Evolutionary conservation across 805 yeast species (phyloP).

Genomic region (Maudiozyma serrabonitensis): DNA sequence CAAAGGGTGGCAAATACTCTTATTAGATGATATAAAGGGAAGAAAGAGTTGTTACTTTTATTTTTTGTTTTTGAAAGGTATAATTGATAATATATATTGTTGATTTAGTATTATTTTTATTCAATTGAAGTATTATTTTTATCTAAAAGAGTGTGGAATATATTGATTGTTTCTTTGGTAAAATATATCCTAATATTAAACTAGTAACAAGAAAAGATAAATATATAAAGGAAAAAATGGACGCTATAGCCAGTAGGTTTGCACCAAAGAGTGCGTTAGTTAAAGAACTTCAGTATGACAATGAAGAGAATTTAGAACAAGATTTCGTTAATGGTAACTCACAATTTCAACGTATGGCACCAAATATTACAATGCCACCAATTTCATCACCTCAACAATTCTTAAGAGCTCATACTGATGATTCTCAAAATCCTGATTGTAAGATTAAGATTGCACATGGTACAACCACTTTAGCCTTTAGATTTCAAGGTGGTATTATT

Average conservation of each 20-base stretch:
- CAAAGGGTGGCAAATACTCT: background rate
- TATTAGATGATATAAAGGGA: background rate
- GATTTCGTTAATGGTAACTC: conserved; percentile 29
- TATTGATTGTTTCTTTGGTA: no score
- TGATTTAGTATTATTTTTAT: no score
- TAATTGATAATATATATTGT: no score
- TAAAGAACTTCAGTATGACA: conserved; percentile 22
- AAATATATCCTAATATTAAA: no score
- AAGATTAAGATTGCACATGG: conserved; percentile 96
- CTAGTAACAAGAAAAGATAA: background rate
- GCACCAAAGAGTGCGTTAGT: conserved; percentile 15
- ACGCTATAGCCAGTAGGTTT: conserved; percentile 27
- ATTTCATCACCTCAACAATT: conserved; percentile 84
- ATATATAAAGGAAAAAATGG: conserved; percentile 13
- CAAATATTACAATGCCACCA: conserved; percentile 67
- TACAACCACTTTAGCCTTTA: conserved; percentile 94
- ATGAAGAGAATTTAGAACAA: conserved; percentile 25
- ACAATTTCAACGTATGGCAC: conserved; percentile 34
- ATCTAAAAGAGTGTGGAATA: no score
- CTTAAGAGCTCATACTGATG: conserved; percentile 96
- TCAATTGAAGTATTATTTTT: no score
- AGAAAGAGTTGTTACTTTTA: no score
- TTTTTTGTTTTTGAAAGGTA: no score
- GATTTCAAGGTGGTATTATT: conserved; percentile 89
- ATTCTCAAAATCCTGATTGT: conserved; percentile 84